A percentile compares a stretch with the other conserved stretches of the same genome.
Conservation (phyloP, 345 rosid genomes). For the Dipteronia sinensis region DNA sequence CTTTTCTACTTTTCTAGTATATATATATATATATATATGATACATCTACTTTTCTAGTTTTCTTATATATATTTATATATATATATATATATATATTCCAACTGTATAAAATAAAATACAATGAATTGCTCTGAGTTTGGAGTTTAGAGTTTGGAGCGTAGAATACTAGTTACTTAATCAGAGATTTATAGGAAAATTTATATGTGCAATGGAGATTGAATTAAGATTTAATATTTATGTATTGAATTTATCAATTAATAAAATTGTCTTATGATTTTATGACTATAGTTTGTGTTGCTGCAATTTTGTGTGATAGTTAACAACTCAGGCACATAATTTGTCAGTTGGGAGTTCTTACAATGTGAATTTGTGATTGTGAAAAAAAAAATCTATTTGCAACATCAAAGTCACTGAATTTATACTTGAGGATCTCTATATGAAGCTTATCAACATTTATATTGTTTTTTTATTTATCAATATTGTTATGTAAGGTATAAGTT, state of each 20-base stretch:
- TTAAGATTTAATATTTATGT: background rate
- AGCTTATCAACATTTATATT: background rate
- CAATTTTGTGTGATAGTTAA: background rate
- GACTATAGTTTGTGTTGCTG: background rate
- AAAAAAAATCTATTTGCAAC: background rate
- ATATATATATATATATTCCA: too few species aligned
- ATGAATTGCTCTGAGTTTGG: too few species aligned
- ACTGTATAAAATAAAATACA: background rate
- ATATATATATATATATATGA: too few species aligned
- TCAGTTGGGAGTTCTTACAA: background rate
- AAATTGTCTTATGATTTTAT: background rate
- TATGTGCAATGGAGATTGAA: background rate
- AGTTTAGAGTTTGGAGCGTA: too few species aligned
- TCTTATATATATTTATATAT: background rate
- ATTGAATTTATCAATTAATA: background rate
- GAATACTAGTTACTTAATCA: background rate
- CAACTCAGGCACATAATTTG: background rate
- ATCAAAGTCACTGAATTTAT: background rate
- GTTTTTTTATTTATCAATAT: background rate
- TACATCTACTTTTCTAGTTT: background rate
- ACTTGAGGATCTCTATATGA: background rate
- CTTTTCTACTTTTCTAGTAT: background rate
- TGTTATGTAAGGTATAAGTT: background rate
- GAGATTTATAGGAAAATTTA: background rate
- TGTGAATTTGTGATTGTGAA: background rate